A percentile compares a stretch with the other conserved stretches of the same genome.
phyloP scores from a whole-genome alignment of 257 asterid genomes.

The Fraxinus anomala region DNA sequence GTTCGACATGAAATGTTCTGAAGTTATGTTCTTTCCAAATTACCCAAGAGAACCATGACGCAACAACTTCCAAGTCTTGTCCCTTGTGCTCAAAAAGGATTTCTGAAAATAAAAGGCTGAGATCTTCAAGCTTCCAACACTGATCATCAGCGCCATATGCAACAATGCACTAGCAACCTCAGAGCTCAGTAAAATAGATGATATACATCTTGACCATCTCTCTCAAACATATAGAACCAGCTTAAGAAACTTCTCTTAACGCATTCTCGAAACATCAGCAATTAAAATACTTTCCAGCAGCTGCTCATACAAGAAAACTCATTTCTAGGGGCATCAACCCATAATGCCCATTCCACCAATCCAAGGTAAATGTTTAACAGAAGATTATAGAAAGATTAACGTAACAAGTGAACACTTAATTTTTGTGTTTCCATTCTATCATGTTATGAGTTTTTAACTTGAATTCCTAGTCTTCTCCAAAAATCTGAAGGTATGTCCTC shows the following conservation, averaged over 20 bases:
- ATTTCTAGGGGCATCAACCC: neutral
- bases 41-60: neutral
- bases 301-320: neutral
- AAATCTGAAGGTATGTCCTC: neutral
- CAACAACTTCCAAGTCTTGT: neutral
- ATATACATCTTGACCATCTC: no score
- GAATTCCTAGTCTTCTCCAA: neutral
- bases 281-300: neutral
- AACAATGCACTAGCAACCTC: no score
- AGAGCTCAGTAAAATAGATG: no score
- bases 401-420: neutral
- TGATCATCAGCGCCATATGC: neutral
- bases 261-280: no score
- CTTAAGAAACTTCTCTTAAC: neutral
- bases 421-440: neutral
- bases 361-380: neutral
- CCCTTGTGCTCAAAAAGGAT: neutral
- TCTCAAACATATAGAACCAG: neutral
- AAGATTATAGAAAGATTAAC: neutral
- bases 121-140: neutral
- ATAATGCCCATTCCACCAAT: neutral
- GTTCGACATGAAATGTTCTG: neutral
- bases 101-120: no score
- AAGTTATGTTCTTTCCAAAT: neutral
- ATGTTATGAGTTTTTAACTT: neutral